Conservation (phyloP, 139 green algal genomes). For the Picochlorum sp. region DNA sequence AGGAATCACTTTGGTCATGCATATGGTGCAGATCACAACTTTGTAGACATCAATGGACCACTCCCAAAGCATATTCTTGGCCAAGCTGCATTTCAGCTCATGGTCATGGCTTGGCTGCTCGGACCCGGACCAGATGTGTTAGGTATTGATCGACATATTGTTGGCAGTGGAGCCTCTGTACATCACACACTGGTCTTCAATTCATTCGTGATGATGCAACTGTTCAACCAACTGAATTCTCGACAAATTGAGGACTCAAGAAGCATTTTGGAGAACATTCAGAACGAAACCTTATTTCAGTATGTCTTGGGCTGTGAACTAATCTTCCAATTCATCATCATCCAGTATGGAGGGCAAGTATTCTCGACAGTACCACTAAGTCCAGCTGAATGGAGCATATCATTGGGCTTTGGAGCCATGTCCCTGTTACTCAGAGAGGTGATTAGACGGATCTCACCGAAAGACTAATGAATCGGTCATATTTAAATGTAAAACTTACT, state of each 20-base stretch:
- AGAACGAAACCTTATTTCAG: slow-evolving; percentile 50
- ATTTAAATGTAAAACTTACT: too few relatives aligned
- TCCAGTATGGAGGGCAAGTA: slow-evolving; percentile 62
- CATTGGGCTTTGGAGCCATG: slow-evolving; percentile 49
- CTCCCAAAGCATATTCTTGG: slow-evolving; percentile 45
- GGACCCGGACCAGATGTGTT: slow-evolving; percentile 31
- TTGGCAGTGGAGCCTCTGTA: slow-evolving; percentile 15
- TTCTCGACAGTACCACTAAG: slow-evolving; percentile 63
- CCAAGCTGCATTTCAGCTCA: slow-evolving; percentile 69
- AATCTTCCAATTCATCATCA: background rate
- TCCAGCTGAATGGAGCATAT: slow-evolving; percentile 53
- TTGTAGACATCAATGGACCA: slow-evolving; percentile 18
- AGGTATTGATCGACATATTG: slow-evolving; percentile 17
- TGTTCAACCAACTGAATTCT: slow-evolving; percentile 79
- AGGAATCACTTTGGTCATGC: background rate
- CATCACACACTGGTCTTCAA: slow-evolving; percentile 81
- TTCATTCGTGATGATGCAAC: slow-evolving; percentile 65
- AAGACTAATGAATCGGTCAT: background rate
- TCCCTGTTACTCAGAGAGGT: slow-evolving; percentile 42
- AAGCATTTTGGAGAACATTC: slow-evolving; percentile 49
- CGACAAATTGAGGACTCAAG: slow-evolving; percentile 62
- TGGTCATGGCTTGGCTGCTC: slow-evolving; percentile 54
- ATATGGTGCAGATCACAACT: slow-evolving; percentile 14
- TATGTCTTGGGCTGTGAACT: slow-evolving; percentile 47
- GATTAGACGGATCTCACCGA: slow-evolving; percentile 24